Conservation (phyloP, 345 rosid genomes). For the Rhizophora mangle region DNA sequence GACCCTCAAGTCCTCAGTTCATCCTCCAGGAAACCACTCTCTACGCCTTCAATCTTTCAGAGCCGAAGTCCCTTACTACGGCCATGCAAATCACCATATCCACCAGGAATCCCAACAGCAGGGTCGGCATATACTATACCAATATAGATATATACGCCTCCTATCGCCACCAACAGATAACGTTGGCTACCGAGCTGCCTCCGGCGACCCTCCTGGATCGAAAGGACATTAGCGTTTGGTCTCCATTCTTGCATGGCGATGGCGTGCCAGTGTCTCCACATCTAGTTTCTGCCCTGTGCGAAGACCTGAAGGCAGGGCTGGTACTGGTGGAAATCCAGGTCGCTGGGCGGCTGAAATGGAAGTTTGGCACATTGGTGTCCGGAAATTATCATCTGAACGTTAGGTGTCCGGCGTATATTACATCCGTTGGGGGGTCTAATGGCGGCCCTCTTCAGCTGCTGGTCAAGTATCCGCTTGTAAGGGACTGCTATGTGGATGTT, state of each 20-base stretch:
- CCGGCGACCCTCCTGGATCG: conserved; percentile 53
- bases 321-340: conserved; percentile 54
- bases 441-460: conserved; percentile 26
- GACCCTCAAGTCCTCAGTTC: conserved; percentile 62
- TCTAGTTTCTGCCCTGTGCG: conserved; percentile 31
- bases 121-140: conserved; percentile 58
- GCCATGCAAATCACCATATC: conserved; percentile 61
- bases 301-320: conserved; percentile 56
- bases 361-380: conserved; percentile 74
- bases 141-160: conserved; percentile 50
- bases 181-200: conserved; percentile 49
- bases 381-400: conserved; percentile 52
- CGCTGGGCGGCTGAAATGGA: conserved; percentile 60
- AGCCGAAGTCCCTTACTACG: conserved; percentile 36
- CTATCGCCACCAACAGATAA: conserved; percentile 70
- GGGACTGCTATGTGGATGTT: conserved; percentile 58
- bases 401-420: conserved; percentile 59
- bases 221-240: conserved; percentile 59
- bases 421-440: conserved; percentile 14
- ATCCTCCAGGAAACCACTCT: conserved; percentile 65
- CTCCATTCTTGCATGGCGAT: conserved; percentile 53
- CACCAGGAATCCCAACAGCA: conserved; percentile 60
- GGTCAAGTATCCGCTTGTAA: conserved; percentile 51
- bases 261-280: conserved; percentile 48
- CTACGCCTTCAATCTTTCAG: conserved; percentile 48